Evolutionary conservation across 331 rosid species (phyloP), one percentile per base, ranked within the genome.

Genomic region (Quercus tomentella): DNA sequence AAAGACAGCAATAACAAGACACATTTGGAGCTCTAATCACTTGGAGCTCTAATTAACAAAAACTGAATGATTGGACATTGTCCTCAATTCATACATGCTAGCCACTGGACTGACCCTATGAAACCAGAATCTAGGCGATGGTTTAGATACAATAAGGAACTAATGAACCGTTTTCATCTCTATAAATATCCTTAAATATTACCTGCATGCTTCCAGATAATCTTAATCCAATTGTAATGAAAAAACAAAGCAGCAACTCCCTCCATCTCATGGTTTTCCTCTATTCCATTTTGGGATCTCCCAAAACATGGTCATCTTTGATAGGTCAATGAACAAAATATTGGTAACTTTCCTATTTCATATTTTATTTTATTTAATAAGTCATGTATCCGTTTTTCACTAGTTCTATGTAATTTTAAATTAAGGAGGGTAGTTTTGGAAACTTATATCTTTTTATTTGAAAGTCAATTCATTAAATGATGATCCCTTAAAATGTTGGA

Each of bases 181-280:
- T 60, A 49, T 66, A 51, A 75, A 72, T 10, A 55, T 69, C 69
- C 51, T 58, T 16, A 41, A 56, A 33, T 73, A 45, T 77, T 74
- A 31, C 14, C 15, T 52, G 76, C 66, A 57, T 35, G 78, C 72
- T 51, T 17, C 22, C n/a, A 57, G 33, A 67, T 68, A 23, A 61
- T 62, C 31, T 61, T 25, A 12, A 63, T 63, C 72, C 17, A 0
- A 33, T 7, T 67, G 72, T 67, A 7, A 28, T 65, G 45, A 10
- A 6, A 62, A 30, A 30, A 62, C 30, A 16, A 28, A 17, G 17
- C 7, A 60, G 15, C 5, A 11, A 12, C 67, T 60, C 67, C 54
- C 17, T 49, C 54, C 54, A 49, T 49, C 15, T 0, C 54, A 49
- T 8, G 45, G 12, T 49, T 11, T 49, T 49, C 54, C 54, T 49